These are phyloP conservation scores for Talaromyces sp. DNA, from an alignment of 2,329 filamentous ascomycete genomes.

Conservation along the genomic window DNA sequence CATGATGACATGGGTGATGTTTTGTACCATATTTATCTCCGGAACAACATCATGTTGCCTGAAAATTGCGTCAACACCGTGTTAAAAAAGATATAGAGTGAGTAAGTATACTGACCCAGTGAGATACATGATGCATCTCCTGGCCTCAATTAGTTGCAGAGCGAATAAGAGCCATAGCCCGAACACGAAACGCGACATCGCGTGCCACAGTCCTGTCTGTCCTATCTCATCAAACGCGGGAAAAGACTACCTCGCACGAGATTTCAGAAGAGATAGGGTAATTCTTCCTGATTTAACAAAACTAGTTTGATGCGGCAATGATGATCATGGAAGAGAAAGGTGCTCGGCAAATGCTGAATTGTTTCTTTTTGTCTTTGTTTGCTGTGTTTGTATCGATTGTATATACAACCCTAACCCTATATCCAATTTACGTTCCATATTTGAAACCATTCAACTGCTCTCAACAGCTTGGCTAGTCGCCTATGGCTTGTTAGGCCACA, in stretches of 20 bases:
- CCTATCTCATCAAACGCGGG: neutral
- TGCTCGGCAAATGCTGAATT: neutral
- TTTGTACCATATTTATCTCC: neutral
- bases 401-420: neutral
- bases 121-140: neutral
- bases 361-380: neutral
- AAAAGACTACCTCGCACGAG: too few species aligned
- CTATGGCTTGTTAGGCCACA: neutral
- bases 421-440: neutral
- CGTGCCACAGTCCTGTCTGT: neutral
- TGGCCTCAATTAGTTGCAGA: neutral
- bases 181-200: neutral
- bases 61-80: neutral
- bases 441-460: neutral
- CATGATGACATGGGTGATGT: slow-evolving; percentile 35
- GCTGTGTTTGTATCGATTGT: neutral
- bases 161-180: neutral
- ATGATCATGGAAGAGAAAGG: neutral
- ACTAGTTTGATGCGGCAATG: neutral
- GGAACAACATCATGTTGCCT: slow-evolving; percentile 1
- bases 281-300: neutral
- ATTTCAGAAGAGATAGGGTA: neutral
- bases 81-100: neutral
- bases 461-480: neutral
- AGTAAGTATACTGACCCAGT: neutral